Base-by-base conservation (phyloP, 805 yeast genomes). In the Candida glaebosa region DNA sequence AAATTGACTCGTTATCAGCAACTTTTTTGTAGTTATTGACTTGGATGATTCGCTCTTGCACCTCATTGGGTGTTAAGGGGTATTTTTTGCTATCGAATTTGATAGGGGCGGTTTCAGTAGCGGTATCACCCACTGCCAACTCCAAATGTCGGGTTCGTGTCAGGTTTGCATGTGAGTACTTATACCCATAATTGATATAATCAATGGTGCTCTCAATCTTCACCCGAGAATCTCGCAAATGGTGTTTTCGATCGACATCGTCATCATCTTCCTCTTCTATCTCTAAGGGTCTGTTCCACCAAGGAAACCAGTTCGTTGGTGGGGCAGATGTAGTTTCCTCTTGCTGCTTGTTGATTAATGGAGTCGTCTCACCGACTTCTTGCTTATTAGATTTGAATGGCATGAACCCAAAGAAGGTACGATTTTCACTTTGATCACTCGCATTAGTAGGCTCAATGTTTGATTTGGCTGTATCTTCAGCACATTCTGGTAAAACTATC, bases 41-140 rank as follows among this genome's bases (percentile, higher is more conserved):
- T 12, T 39, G 37, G 5, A 65, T 47, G 7, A 53, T 33, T 7
- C 49, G 52, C 39, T 68, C 74, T 36, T 61, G 65, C 12, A 54
- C 45, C 50, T 69, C 73, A 34, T 56, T 59, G 3, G 69, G 67
- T 5, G 58, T 50, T 2, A 66, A 35, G 0, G 73, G 73, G 16
- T 58, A 52, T 35, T 57, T 63, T 28, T 52, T 56, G 30, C 54
- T 48, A 31, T 54, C 55, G 44, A 60, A 65, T 35, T 46, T 50
- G 1, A 67, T 71, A 3, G 75, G 75, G 20, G 47, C 53, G 1
- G 33, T 24, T 40, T 63, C 65, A 2, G 71, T 58, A 4, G 47
- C 39, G 2, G 73, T 67, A 10, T 58, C 66, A 35, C 51, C 43
- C 1, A 69, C 74, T 1, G 70, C 60, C 30, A 69, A 42, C 39